A percentile compares a stretch with the other conserved stretches of the same genome.
Evolutionary conservation across 2,329 filamentous ascomycete genomes (phyloP).

Genomic region (Botrytis medusae): DNA sequence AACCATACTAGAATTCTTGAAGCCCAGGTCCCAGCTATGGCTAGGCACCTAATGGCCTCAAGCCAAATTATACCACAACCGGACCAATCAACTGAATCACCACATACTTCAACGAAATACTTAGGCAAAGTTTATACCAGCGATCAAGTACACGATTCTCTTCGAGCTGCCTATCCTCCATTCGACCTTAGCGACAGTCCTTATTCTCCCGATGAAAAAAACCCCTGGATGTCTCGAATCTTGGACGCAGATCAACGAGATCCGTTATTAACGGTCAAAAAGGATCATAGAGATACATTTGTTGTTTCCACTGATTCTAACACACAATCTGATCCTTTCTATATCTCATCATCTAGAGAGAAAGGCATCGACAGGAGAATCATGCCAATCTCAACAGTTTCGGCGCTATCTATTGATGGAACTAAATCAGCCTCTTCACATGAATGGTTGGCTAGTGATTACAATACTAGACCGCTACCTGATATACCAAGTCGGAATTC

Average conservation of each 20-base stretch:
- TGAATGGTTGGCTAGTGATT: conserved; percentile 10
- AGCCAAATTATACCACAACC: neutral
- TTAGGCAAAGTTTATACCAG: conserved; percentile 21
- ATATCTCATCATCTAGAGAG: neutral
- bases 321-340: conserved; percentile 9
- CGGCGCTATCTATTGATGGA: conserved; percentile 8
- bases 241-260: neutral
- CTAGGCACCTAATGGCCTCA: neutral
- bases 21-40: conserved; percentile 11
- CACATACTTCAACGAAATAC: conserved; percentile 18
- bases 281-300: conserved; percentile 17
- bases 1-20: conserved; percentile 24
- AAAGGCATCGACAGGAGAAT: neutral
- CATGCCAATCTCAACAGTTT: neutral
- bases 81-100: neutral
- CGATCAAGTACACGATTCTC: conserved; percentile 19
- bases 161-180: conserved; percentile 10
- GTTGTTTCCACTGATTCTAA: neutral
- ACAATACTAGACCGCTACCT: conserved; percentile 18
- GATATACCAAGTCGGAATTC: conserved; percentile 16
- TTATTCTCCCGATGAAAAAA: neutral
- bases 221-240: neutral
- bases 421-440: neutral
- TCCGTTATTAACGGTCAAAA: neutral
- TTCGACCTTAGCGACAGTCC: neutral